A percentile compares a stretch with the other conserved stretches of the same genome.
Evolutionary conservation across 495 filamentous ascomycete species (phyloP).

Genomic region (Hypoxylon trugodes): DNA sequence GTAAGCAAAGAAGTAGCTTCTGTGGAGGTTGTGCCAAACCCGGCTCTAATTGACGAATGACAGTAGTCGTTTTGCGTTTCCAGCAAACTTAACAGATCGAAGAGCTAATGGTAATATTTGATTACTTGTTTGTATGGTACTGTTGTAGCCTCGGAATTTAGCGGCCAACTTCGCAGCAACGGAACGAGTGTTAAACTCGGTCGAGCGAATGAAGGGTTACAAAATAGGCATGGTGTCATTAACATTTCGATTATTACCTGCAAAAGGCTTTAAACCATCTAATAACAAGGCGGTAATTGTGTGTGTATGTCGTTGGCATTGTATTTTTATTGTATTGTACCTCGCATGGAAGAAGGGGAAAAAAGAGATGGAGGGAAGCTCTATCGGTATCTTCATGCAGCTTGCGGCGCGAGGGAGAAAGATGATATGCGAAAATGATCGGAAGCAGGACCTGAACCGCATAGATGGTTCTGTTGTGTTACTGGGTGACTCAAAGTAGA

Average conservation of each 20-base stretch:
- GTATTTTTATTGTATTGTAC: neutral
- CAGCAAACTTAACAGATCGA: constrained; percentile 15
- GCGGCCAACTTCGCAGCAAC: constrained; percentile 7
- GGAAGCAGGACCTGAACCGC: constrained; percentile 30
- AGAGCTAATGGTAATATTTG: neutral
- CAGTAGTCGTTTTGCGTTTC: neutral
- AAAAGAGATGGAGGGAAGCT: constrained; percentile 1
- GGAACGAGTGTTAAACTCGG: constrained; percentile 3
- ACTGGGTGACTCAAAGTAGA: constrained; percentile 1
- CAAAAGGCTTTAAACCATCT: no score
- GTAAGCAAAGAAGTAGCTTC: no score
- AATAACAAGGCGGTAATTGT: no score
- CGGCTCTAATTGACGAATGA: constrained; percentile 36
- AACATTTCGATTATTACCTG: constrained; percentile 4
- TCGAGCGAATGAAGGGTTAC: neutral
- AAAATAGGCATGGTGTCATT: constrained; percentile 11
- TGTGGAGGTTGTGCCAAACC: constrained; percentile 12
- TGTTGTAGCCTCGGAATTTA: constrained; percentile 34
- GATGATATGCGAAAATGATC: constrained; percentile 32
- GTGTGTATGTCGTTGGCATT: no score
- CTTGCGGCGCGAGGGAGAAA: constrained; percentile 14
- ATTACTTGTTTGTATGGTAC: constrained; percentile 4
- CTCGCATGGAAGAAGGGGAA: constrained; percentile 1
- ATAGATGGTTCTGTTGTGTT: constrained; percentile 34
- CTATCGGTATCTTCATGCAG: constrained; percentile 13